phyloP scores from a whole-genome alignment of 2,329 filamentous ascomycete species.

The Penicillium sp. region DNA sequence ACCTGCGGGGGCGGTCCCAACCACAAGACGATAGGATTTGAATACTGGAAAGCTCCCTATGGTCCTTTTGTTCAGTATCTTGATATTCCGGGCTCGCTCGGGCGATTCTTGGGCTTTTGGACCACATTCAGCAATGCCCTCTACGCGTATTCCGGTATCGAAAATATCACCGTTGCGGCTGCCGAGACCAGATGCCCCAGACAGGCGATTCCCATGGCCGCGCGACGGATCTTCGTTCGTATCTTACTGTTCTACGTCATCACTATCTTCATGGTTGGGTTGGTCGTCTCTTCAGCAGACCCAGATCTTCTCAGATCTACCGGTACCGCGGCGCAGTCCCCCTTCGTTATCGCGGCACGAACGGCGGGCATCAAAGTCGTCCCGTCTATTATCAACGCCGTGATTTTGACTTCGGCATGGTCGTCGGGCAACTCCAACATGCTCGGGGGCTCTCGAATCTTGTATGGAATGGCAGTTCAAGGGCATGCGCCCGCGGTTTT shows the following conservation, averaged over 20 bases:
- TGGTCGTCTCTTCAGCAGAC: conserved; percentile 42
- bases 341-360: conserved; percentile 41
- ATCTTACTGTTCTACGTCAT: conserved; percentile 51
- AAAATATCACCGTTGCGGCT: conserved; percentile 44
- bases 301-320: conserved; percentile 42
- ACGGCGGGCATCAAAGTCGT: conserved; percentile 35
- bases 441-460: conserved; percentile 31
- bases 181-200: conserved; percentile 48
- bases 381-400: conserved; percentile 19
- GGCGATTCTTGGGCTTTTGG: conserved; percentile 40
- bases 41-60: conserved; percentile 39
- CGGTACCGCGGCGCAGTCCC: conserved; percentile 40
- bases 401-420: conserved; percentile 27
- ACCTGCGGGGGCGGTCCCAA: conserved; percentile 38
- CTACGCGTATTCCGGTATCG: conserved; percentile 38
- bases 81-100: conserved; percentile 40
- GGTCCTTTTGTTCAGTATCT: conserved; percentile 37
- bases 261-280: conserved; percentile 46
- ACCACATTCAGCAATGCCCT: conserved; percentile 23
- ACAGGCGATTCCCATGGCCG: conserved; percentile 48
- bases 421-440: conserved; percentile 40
- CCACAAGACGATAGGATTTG: conserved; percentile 32
- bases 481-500: conserved; percentile 34
- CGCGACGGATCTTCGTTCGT: conserved; percentile 49
- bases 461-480: conserved; percentile 36